Evolutionary conservation across 306 rosid genomes (phyloP).

Genomic region (Vicia faba): DNA sequence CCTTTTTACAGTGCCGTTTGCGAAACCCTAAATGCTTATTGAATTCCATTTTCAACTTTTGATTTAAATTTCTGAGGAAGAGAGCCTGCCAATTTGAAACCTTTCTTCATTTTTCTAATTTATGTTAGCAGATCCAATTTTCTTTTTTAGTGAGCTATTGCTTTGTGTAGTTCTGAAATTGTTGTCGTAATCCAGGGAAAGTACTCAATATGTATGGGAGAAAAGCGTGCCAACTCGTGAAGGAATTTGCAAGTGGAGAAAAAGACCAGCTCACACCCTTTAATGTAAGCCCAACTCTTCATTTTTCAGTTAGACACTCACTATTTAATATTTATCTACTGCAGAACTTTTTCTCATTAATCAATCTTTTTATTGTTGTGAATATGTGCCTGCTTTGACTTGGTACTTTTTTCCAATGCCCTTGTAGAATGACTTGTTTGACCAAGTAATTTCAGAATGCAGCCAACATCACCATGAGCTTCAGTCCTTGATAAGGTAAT

Average conservation of each 20-base stretch:
- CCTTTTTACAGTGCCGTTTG: neutral
- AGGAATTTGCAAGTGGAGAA: slow-evolving; percentile 64
- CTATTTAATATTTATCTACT: slow-evolving; percentile 7
- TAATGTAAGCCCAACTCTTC: slow-evolving; percentile 52
- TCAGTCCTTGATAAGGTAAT: slow-evolving; percentile 52
- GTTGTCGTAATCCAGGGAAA: neutral
- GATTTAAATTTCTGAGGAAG: neutral
- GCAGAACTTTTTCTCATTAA: neutral
- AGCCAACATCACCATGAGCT: slow-evolving; percentile 53
- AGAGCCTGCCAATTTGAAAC: neutral
- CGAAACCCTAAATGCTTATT: neutral
- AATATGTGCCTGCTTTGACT: slow-evolving; percentile 27
- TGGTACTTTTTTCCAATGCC: slow-evolving; percentile 33
- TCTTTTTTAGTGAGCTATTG: neutral
- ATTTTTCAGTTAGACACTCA: slow-evolving; percentile 7
- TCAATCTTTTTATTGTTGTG: slow-evolving; percentile 16
- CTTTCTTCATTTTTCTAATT: neutral
- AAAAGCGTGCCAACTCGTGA: slow-evolving; percentile 75
- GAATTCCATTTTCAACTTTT: neutral
- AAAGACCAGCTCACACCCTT: slow-evolving; percentile 72
- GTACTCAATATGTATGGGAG: slow-evolving; percentile 67
- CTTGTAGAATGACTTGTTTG: slow-evolving; percentile 48
- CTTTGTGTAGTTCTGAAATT: neutral
- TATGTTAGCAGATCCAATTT: neutral
- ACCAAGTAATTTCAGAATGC: slow-evolving; percentile 54